phyloP scores from a whole-genome alignment of 768 basidiomycete genomes.

The Pulveroboletus sp. region DNA sequence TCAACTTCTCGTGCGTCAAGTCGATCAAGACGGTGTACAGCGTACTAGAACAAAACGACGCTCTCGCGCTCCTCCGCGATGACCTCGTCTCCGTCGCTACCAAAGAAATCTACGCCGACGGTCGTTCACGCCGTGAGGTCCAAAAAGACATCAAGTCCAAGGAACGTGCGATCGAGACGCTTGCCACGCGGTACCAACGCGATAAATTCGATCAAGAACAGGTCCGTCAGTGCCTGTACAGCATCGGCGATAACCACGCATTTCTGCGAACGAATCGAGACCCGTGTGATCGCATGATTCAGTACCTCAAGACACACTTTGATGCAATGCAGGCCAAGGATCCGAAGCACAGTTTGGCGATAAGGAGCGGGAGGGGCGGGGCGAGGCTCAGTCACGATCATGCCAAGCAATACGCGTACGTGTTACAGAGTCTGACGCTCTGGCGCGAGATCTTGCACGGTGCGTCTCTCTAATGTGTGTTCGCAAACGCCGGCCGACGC shows the following conservation, averaged over 20 bases:
- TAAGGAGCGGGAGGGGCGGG: constrained; percentile 75
- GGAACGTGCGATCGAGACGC: constrained; percentile 77
- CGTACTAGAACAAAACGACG: constrained; percentile 61
- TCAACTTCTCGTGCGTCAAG: constrained; percentile 73
- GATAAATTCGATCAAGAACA: constrained; percentile 59
- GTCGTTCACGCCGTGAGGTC: constrained; percentile 67
- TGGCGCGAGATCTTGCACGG: constrained; percentile 87
- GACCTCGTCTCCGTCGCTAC: constrained; percentile 73
- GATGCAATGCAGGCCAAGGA: constrained; percentile 68
- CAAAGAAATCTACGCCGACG: constrained; percentile 75
- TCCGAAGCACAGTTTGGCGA: constrained; percentile 64
- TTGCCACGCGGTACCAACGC: constrained; percentile 60
- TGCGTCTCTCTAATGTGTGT: constrained; percentile 26
- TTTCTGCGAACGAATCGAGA: constrained; percentile 84
- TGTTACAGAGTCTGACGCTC: constrained; percentile 79
- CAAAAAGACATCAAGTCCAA: constrained; percentile 82
- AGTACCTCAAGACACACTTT: constrained; percentile 71
- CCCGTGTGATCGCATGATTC: constrained; percentile 83
- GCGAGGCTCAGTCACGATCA: constrained; percentile 83
- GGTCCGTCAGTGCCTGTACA: constrained; percentile 76
- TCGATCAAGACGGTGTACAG: constrained; percentile 73
- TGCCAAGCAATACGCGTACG: constrained; percentile 79
- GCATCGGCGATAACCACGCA: constrained; percentile 87
- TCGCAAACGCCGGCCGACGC: constrained; percentile 1
- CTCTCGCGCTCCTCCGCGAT: constrained; percentile 67